phyloP scores from a whole-genome alignment of 768 basidiomycete genomes.

The Suillus alpinus region DNA sequence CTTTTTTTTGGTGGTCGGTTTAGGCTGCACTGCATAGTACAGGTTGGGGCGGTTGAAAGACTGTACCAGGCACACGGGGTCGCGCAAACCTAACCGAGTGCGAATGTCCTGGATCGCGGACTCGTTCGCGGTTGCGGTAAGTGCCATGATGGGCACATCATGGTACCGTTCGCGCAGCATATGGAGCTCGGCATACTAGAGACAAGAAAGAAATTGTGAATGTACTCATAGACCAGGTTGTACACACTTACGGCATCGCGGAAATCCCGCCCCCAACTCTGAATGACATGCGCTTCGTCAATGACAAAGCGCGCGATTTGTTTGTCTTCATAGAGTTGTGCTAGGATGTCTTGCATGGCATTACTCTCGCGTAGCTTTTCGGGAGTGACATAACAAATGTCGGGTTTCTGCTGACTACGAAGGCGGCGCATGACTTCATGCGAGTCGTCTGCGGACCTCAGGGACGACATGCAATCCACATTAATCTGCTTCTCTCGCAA shows the following conservation, averaged over 20 bases:
- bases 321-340: conserved; percentile 50
- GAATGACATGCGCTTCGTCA: conserved; percentile 96
- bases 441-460: conserved; percentile 39
- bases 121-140: conserved; percentile 91
- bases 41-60: conserved; percentile 97
- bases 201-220: background rate
- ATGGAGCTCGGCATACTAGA: conserved; percentile 67
- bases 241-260: conserved; percentile 63
- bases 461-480: conserved; percentile 67
- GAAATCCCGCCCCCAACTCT: conserved; percentile 93
- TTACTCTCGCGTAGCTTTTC: conserved; percentile 76
- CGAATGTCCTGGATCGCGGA: conserved; percentile 79
- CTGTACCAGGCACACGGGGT: conserved; percentile 58
- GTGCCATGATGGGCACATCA: conserved; percentile 86
- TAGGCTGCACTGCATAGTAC: conserved; percentile 61
- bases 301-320: conserved; percentile 86
- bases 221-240: background rate
- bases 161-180: conserved; percentile 73
- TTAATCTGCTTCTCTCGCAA: conserved; percentile 63
- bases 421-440: conserved; percentile 43
- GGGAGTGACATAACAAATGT: conserved; percentile 85
- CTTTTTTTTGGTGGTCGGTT: conserved; percentile 41
- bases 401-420: conserved; percentile 47
- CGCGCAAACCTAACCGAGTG: conserved; percentile 58
- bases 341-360: conserved; percentile 51